Conservation (phyloP, 2,329 filamentous ascomycete genomes). For the Pestalotiopsis sp. region DNA sequence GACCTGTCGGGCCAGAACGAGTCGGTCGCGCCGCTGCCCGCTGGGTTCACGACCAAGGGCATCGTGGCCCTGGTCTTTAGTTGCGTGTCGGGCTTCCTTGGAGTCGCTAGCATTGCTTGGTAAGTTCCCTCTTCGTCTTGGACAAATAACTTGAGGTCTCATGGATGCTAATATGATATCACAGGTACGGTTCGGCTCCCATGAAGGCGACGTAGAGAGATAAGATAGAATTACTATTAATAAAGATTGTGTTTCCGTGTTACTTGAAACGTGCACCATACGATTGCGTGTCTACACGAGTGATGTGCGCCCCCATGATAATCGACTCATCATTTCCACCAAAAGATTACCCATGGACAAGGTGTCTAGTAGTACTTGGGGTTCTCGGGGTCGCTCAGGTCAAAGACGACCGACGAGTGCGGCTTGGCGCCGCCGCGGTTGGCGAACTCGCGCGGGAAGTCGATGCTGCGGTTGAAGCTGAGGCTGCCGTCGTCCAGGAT, state of each 20-base stretch:
- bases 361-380: constrained; percentile 47
- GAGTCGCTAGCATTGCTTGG: constrained; percentile 68
- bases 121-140: constrained; percentile 43
- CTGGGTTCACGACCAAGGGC: constrained; percentile 66
- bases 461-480: constrained; percentile 61
- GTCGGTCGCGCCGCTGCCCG: constrained; percentile 58
- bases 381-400: constrained; percentile 52
- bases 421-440: constrained; percentile 60
- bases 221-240: too few species aligned
- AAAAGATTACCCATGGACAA: too few species aligned
- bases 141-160: constrained; percentile 37
- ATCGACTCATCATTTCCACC: too few species aligned
- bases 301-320: too few species aligned
- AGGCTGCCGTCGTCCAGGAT: constrained; percentile 57
- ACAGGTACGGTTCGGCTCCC: not conserved
- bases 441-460: constrained; percentile 57
- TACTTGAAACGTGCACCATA: too few species aligned
- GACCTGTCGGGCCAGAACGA: constrained; percentile 66
- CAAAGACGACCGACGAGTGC: constrained; percentile 50
- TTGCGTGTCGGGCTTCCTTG: constrained; percentile 68
- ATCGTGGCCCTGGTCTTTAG: constrained; percentile 78
- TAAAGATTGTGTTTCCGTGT: too few species aligned
- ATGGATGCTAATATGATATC: not conserved
- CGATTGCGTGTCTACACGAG: too few species aligned
- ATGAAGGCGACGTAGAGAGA: not conserved